Base-by-base conservation (phyloP, 2,329 filamentous ascomycete species). In the Talaromyces funiculosus region DNA sequence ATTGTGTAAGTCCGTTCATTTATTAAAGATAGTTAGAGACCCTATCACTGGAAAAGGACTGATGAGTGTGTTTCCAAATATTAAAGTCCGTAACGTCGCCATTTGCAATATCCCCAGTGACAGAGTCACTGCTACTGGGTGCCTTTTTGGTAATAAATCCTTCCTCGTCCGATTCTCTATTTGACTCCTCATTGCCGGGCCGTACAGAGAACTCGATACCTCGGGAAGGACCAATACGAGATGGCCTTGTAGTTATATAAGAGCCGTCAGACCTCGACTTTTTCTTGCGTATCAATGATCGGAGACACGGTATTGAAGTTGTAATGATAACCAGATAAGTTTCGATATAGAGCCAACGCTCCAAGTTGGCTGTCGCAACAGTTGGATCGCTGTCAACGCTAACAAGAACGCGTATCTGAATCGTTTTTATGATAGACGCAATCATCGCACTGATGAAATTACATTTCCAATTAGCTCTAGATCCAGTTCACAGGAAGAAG, bases 301-400 rank as follows among this genome's bases (percentile, higher is more conserved):
- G 66, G 6, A 73, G 62, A 14, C 66, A 69, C 0, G 71, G 69
- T 4, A 73, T 64, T 0, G 69, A 73, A 1, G 69, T 66, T 1
- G 70, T 72, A 24, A 72, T 66, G 16, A 73, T 71, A 6, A 73
- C 67, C 8, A 73, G 47, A 31, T 71, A 67, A 10, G 64, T 67
- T 59, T 72, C 71, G 7, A 70, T 67, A 31, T 65, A 68, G 6
- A 67, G 49, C 70, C 70, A 72, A 8, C 68, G 68, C 51, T 69
- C 64, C 35, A 70, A 65, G 16, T 64, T 58, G 12, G 68, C 59
- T 2, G 69, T 70, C 20, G 63, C 67, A 12, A 60, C 62, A 0
- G 64, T 66, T 14, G 64, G 65, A 22, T 70, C 67, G 6, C 55
- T 62, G 51, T 64, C 61, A 3, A 55, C 53, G 45, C 51, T 57